Base-by-base conservation (phyloP, 306 rosid genomes). In the Castanospermum australe region DNA sequence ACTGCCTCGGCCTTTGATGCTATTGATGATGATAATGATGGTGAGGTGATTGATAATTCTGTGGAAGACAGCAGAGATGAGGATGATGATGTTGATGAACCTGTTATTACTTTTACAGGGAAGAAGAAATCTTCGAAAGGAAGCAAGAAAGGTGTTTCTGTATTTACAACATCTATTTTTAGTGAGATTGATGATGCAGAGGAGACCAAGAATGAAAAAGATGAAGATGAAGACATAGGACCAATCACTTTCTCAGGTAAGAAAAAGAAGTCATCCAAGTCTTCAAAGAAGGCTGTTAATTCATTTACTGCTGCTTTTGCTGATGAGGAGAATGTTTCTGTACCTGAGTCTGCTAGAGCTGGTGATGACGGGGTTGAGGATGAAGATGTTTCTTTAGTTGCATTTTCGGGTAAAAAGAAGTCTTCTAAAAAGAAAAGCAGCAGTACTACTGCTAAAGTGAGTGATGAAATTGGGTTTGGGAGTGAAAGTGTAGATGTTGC, bases 361-460 rank as follows among this genome's bases (percentile, higher is more conserved):
- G 82, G 83, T 22, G 86, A 80, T 70, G 87, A 77, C 10, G 24
- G 69, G 56, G 83, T 85, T 20, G 90, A 87, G 36, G 94, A 84
- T 21, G 92, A 61, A n/a, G 32, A 85, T 73, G 77, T 72, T 75
- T 77, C 89, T 17, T 67, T 82, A 25, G 68, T 89, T 71, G 81
- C 89, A 10, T 92, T 95, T 85, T 82, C 95, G 0, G 99, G 99
- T 63, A 93, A 95, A 81, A 95, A 95, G 84, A 95, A 93, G 80
- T 87, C 98, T 11, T 90, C 97, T 12, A 94, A 89, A 77, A 95
- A 93, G 94, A 92, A 91, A 78, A 70, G 81, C 36, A 80, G 72
- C 47, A 55, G 75, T 80, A 25, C 84, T 78, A 57, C 73, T 71
- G 33, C 86, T 35, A 84, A 87, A 76, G 67, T 54, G 69, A 71